These are phyloP conservation scores for Chenopodium berlandieri DNA, from an alignment of 148 eudicot species.

Conservation along the genomic window DNA sequence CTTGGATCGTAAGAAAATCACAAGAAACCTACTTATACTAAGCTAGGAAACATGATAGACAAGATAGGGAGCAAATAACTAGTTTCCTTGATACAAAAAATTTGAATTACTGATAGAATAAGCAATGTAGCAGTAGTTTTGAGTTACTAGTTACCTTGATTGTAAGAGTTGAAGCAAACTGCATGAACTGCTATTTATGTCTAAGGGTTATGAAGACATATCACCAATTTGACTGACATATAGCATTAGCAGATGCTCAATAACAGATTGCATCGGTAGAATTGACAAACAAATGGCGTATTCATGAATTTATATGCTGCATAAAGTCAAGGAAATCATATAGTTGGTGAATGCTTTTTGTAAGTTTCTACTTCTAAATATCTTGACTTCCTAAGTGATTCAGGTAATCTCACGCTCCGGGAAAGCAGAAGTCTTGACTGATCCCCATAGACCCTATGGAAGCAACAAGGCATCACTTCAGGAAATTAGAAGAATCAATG, in stretches of 20 bases:
- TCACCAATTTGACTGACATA: background rate
- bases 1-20: no score
- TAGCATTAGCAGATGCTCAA: background rate
- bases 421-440: slow-evolving; percentile 73
- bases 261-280: background rate
- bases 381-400: slow-evolving; percentile 8
- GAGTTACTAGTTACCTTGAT: no score
- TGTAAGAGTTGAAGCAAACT: no score
- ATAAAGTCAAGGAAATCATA: background rate
- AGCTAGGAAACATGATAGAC: no score
- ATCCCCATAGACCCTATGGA: slow-evolving; percentile 93
- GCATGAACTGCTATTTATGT: no score
- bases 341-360: background rate
- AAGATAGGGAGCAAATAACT: no score
- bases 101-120: background rate
- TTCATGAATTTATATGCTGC: background rate
- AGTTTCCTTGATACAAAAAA: no score
- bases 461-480: slow-evolving; percentile 64
- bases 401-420: slow-evolving; percentile 88
- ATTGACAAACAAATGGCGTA: background rate
- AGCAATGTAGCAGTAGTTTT: background rate
- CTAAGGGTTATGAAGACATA: no score
- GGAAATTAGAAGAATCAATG: slow-evolving; percentile 80
- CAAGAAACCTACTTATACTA: no score
- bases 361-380: background rate